phyloP scores from a whole-genome alignment of 1,284 basidiomycete genomes.

The Trametes versicolor region DNA sequence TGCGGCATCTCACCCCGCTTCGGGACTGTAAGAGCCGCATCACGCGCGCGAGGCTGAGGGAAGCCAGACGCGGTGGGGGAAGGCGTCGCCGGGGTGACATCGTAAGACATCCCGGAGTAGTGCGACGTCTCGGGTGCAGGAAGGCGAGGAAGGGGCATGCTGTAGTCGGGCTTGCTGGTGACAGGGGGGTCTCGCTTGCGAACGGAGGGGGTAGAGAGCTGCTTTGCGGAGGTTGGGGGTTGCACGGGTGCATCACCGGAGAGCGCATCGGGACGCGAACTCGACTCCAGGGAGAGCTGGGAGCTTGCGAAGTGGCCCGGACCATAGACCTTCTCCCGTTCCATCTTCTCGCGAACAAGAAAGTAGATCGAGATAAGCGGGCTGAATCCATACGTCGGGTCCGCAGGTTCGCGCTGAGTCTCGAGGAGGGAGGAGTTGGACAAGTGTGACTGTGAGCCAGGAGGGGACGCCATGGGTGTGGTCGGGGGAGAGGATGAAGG shows the following conservation, averaged over 20 bases:
- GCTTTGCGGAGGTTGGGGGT: conserved; percentile 41
- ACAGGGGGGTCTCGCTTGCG: conserved; percentile 39
- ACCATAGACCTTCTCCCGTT: conserved; percentile 93
- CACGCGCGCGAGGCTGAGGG: conserved; percentile 70
- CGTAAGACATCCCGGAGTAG: conserved; percentile 82
- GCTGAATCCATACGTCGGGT: conserved; percentile 95
- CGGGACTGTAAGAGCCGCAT: conserved; percentile 47
- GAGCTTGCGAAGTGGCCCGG: conserved; percentile 95
- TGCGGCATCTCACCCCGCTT: conserved; percentile 22
- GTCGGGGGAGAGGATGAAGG: conserved; percentile 67
- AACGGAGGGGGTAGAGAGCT: conserved; percentile 40
- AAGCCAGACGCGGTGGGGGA: conserved; percentile 65
- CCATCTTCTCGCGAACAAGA: conserved; percentile 94
- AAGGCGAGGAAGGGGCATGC: conserved; percentile 82
- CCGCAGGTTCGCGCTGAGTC: conserved; percentile 61
- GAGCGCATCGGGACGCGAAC: conserved; percentile 36
- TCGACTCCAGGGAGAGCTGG: conserved; percentile 63
- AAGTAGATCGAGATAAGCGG: conserved; percentile 97
- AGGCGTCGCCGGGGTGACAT: conserved; percentile 58
- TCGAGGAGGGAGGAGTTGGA: conserved; percentile 57
- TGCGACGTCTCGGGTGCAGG: conserved; percentile 84
- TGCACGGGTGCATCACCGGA: conserved; percentile 38
- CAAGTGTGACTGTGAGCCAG: conserved; percentile 62
- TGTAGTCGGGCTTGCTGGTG: conserved; percentile 72
- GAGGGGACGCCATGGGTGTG: conserved; percentile 59